A percentile compares a stretch with the other conserved stretches of the same genome.
These are phyloP conservation scores for Euryodendron excelsum DNA, from an alignment of 148 eudicot species.

Conservation along the genomic window DNA sequence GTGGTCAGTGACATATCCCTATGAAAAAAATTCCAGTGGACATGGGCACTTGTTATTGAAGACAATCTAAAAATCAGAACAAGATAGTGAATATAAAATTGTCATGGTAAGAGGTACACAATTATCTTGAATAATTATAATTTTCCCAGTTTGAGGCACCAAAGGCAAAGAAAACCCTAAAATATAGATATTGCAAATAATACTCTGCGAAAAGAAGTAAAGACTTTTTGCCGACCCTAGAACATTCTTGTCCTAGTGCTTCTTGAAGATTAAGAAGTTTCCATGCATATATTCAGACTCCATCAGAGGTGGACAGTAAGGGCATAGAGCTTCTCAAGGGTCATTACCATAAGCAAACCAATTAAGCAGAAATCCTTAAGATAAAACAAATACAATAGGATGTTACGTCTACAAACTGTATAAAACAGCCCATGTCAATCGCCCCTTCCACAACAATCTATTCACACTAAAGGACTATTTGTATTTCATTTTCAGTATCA, in stretches of 20 bases:
- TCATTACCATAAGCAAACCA: neutral
- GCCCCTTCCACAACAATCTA: neutral
- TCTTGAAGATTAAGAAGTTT: neutral
- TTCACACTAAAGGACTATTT: neutral
- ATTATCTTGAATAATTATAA: neutral
- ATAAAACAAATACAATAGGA: neutral
- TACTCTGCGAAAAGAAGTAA: neutral
- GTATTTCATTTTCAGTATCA: neutral
- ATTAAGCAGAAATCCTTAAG: neutral
- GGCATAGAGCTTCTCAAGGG: neutral
- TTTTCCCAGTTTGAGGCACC: neutral
- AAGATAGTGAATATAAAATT: neutral
- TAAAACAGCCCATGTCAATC: neutral
- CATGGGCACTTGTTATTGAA: neutral
- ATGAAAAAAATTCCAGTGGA: constrained; percentile 9
- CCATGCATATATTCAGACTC: neutral
- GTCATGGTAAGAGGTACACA: neutral
- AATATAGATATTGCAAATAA: neutral
- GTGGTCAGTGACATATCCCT: constrained; percentile 85
- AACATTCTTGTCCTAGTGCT: neutral
- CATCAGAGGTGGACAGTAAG: neutral
- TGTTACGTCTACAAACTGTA: neutral
- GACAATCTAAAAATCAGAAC: neutral
- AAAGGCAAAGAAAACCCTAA: neutral
- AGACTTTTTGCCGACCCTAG: neutral